Percentiles rank a stretch among this genome's conserved stretches.
These are phyloP conservation scores for Theileria equi DNA, from an alignment of 169 alveolate species.

Conservation along the genomic window DNA sequence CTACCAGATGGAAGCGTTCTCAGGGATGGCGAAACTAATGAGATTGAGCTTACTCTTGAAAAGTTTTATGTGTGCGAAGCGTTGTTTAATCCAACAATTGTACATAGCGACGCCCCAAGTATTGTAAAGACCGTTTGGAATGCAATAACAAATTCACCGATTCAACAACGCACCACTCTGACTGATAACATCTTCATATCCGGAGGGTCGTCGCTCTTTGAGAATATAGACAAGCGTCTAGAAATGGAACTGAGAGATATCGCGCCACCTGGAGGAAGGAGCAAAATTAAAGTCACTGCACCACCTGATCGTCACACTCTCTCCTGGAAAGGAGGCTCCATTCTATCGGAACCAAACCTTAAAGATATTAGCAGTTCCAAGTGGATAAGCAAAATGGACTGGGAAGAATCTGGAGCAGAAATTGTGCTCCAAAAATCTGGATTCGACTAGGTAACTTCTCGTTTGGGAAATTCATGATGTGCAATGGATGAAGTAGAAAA, in stretches of 20 bases:
- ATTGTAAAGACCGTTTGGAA: constrained; percentile 67
- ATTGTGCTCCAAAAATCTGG: constrained; percentile 16
- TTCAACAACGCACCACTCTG: constrained; percentile 62
- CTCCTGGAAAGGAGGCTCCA: constrained; percentile 59
- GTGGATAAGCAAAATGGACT: constrained; percentile 48
- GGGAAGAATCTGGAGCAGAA: constrained; percentile 45
- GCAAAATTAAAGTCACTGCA: constrained; percentile 53
- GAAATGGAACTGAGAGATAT: constrained; percentile 66
- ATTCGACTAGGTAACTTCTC: constrained; percentile 5
- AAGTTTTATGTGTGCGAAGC: constrained; percentile 84
- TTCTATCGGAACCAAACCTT: constrained; percentile 35
- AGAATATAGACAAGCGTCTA: constrained; percentile 65
- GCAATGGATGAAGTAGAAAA: too few relatives aligned
- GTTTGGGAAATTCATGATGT: too few relatives aligned
- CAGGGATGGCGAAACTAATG: constrained; percentile 75
- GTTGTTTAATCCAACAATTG: constrained; percentile 74
- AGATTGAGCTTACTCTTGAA: constrained; percentile 75
- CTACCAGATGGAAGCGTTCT: constrained; percentile 83
- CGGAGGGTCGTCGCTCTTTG: constrained; percentile 70
- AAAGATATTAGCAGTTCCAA: constrained; percentile 23
- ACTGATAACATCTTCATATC: constrained; percentile 65
- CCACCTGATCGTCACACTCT: constrained; percentile 40
- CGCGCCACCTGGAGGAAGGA: constrained; percentile 73
- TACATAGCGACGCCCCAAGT: constrained; percentile 60
- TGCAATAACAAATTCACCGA: constrained; percentile 58